phyloP scores from a whole-genome alignment of 1,284 basidiomycete genomes.

The Malassezia sympodialis region DNA sequence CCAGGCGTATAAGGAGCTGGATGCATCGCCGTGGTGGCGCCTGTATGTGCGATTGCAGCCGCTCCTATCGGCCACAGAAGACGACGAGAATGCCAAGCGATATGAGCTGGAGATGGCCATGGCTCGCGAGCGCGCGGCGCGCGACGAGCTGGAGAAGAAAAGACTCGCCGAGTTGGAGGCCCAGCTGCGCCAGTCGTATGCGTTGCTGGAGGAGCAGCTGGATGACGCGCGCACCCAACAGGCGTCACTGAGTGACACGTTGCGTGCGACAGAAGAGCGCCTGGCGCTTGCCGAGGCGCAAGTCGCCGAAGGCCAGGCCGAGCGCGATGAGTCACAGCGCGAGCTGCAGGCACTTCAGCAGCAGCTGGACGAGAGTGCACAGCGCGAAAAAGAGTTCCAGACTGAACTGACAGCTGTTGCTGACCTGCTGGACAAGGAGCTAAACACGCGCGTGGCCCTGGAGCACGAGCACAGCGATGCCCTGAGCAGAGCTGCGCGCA shows the following conservation, averaged over 20 bases:
- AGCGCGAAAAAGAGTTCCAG: constrained; percentile 8
- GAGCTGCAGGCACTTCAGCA: constrained; percentile 57
- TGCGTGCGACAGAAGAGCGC: constrained; percentile 66
- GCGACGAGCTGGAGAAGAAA: constrained; percentile 39
- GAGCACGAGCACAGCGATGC: constrained; percentile 49
- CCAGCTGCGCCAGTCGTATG: constrained; percentile 67
- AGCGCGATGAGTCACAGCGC: constrained; percentile 63
- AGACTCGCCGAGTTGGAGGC: constrained; percentile 34
- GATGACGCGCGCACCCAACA: constrained; percentile 67
- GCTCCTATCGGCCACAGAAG: constrained; percentile 77
- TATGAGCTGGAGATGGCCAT: constrained; percentile 77
- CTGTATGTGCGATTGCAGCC: constrained; percentile 88
- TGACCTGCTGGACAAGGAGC: constrained; percentile 39
- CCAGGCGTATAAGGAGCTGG: constrained; percentile 65
- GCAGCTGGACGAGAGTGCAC: constrained; percentile 16
- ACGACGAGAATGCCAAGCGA: constrained; percentile 78
- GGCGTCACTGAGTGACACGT: constrained; percentile 66
- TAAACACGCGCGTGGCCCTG: constrained; percentile 2
- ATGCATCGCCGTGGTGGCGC: constrained; percentile 99
- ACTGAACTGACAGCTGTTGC: constrained; percentile 22
- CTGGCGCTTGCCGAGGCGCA: constrained; percentile 64
- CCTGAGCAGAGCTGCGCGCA: constrained; percentile 25
- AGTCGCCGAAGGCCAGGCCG: constrained; percentile 63
- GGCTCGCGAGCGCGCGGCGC: constrained; percentile 40
- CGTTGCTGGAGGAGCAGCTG: constrained; percentile 70